Conservation (phyloP, 768 basidiomycete species). For the Chlorophyllum brunneum region DNA sequence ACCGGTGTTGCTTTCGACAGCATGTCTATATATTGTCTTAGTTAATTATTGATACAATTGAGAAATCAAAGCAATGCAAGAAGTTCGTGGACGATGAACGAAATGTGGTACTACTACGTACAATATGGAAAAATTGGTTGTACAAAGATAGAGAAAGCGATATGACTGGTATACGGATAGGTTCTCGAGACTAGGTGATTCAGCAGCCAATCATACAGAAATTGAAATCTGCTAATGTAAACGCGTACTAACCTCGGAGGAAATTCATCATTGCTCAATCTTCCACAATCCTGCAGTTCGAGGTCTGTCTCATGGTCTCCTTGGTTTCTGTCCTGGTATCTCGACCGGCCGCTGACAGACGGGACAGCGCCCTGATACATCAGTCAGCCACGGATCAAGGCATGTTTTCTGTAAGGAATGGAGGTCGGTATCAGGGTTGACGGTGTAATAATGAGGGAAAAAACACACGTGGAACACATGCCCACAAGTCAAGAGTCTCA, state of each 20-base stretch:
- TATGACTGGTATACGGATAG: too few species aligned
- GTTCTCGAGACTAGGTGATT: too few species aligned
- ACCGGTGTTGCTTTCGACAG: too few species aligned
- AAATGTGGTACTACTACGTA: too few species aligned
- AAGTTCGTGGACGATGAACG: too few species aligned
- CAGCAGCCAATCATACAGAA: too few species aligned
- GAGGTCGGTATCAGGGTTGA: neutral
- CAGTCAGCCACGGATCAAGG: slow-evolving; percentile 84
- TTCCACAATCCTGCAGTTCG: neutral
- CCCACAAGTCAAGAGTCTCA: slow-evolving; percentile 73
- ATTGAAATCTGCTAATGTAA: too few species aligned
- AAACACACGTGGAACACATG: slow-evolving; percentile 86
- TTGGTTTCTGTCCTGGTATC: slow-evolving; percentile 33
- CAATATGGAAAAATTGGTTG: too few species aligned
- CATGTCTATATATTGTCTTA: too few species aligned
- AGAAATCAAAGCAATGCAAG: too few species aligned
- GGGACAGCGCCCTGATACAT: slow-evolving; percentile 85
- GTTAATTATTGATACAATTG: too few species aligned
- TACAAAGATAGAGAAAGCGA: too few species aligned
- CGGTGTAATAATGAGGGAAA: neutral
- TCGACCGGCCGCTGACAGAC: slow-evolving; percentile 79
- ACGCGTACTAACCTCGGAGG: neutral
- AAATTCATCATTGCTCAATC: slow-evolving; percentile 15
- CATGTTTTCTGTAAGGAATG: slow-evolving; percentile 64
- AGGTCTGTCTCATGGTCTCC: slow-evolving; percentile 18